Base-by-base conservation (phyloP, 2,329 filamentous ascomycete species). In the Trichophyton schoenleinii region DNA sequence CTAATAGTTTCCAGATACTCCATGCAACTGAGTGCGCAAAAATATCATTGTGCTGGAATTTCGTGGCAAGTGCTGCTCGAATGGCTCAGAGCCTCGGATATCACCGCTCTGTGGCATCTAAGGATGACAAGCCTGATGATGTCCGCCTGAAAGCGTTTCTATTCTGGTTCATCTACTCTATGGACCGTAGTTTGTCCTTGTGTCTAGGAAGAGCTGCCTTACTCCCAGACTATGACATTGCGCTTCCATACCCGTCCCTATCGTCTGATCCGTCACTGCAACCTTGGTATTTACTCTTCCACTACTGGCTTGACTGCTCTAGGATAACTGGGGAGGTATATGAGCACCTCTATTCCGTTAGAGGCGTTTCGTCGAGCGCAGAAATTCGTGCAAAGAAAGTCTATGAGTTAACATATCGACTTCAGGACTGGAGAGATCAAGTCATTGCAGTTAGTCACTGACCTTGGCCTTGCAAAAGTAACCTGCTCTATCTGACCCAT, bases 71-170 rank as follows among this genome's bases (percentile, higher is more conserved):
- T 18, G 84, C 84, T 0, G 80, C 81, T 11, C 78, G 81, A 59
- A 75, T 87, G 59, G 85, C 83, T 64, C 82, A 85, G 66, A 81
- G 80, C 0, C 78, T 86, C 3, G 84, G 84, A 2, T 85, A 83
- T 63, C 84, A 87, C 67, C 78, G 81, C 34, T 63, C 65, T 18
- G 62, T 64, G 36, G 28, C 20, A n/a, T 57, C 72, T 36, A 70
- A 70, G 11, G 65, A 71, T 42, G 64, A 67, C 44, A 57, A 59
- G 7, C 63, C 46, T 9, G 59, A 62, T 13, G 71, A 31, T 67
- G 71, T 68, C 63, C 72, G 49, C 44, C 68, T 42, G 63, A 70
- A 61, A 62, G 63, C 31, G 1, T 60, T 34, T 15, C 67, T 84
- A 7, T 86, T 86, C 66, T 86, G 83, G 83, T 78, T 76, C 42